Base-by-base conservation (phyloP, 192 early-diverging fungal species). In the Linnemannia schmuckeri region DNA sequence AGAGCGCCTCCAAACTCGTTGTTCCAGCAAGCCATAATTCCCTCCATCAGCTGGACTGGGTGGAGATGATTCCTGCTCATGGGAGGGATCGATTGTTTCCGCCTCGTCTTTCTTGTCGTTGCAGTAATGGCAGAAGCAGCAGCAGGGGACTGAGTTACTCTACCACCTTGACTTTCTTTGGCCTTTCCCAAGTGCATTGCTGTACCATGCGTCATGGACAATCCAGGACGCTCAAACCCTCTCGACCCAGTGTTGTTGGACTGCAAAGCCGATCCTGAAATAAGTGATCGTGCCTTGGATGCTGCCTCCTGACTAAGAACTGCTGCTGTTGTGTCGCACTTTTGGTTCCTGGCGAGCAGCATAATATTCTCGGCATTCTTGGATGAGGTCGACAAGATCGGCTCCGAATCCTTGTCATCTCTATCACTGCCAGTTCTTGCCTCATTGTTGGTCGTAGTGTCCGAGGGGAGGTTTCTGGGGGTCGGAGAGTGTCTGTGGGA, bases 21-120 rank as follows among this genome's bases (percentile, higher is more conserved):
- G 52, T 89, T 89, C 89, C 89, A 89, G 27, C 72, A 76, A 5
- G 85, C 85, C 76, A 73, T 77, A 15, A 87, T 75, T 8, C 85
- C 85, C 22, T 87, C 85, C 9, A 54, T 80, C 46, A 87, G 44
- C 20, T 70, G 33, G 1, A 35, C 27, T 8, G 85, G 85, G 27
- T 87, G 85, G 47, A 87, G 57, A 9, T 87, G 85, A 35, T 77
- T 57, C 3, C 85, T 79, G 33, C 85, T 87, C 85, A 81, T 78
- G 9, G 85, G 70, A 12, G 80, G 71, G 35, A 81, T 72, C 3
- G 73, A 47, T 10, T 74, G 75, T 15, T 72, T 78, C 69, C 57
- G 40, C 44, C 37, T 69, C 8, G 46, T 7, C 55, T 78, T 81
- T 13, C 70, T 57, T 66, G 61, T 66, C 10, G 61, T 33, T 33